Conservation (phyloP, 2,329 filamentous ascomycete species). For the Colletotrichum theobromicola region DNA sequence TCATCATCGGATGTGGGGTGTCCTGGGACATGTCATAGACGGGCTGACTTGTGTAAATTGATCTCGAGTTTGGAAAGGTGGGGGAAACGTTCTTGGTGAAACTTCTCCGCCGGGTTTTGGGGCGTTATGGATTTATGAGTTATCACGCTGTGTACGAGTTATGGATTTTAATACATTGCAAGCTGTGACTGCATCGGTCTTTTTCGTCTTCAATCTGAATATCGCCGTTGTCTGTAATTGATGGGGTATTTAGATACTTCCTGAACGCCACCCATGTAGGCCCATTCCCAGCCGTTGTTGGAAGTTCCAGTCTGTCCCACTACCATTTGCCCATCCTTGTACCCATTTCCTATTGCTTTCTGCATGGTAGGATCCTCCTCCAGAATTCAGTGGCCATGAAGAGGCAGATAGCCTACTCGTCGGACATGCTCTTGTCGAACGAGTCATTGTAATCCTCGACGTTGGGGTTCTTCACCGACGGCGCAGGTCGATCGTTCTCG, state of each 20-base stretch:
- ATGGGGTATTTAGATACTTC: not conserved
- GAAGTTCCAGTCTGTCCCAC: not conserved
- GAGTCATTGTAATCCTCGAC: not conserved
- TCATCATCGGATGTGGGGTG: not conserved
- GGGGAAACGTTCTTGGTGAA: not conserved
- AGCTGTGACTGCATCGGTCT: not conserved
- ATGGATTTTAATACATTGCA: not conserved
- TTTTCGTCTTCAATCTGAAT: not conserved
- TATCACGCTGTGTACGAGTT: slow-evolving; percentile 10
- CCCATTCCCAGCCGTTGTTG: not conserved
- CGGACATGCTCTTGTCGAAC: not conserved
- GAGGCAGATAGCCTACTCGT: not conserved
- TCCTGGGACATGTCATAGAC: not conserved
- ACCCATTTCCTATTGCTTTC: not conserved
- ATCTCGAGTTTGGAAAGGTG: not conserved
- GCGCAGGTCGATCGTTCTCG: slow-evolving; percentile 47
- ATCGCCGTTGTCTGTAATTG: not conserved
- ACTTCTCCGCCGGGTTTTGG: not conserved
- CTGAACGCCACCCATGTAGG: not conserved
- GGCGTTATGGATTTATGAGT: not conserved
- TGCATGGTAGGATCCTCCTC: not conserved
- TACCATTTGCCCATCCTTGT: not conserved
- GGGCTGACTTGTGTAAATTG: not conserved
- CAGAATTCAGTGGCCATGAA: not conserved
- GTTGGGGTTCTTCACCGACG: slow-evolving; percentile 44